Base-by-base conservation (phyloP, 164 flowering plant genomes). In the Aristolochia fimbriata region DNA sequence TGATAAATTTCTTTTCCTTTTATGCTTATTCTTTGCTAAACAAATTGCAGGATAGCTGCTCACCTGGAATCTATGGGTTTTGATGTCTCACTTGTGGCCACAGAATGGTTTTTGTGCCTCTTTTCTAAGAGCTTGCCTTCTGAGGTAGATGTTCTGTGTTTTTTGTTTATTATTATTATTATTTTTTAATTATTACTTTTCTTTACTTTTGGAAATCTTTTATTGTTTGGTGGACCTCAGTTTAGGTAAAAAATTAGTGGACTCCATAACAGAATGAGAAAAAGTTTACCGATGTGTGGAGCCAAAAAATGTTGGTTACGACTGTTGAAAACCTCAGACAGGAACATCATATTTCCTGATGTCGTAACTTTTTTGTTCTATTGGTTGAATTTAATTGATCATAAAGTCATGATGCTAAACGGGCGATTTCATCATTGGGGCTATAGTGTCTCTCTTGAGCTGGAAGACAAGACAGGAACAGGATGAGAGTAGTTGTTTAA, bases 41-140 rank as follows among this genome's bases (percentile, higher is more conserved):
- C 46, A 55, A 53, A 41, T 57, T 81, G 72, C 91, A 90, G 99
- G 75, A 76, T 90, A 47, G 83, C 91, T 50, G 63, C 83, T 60
- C 97, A 90, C 75, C 75, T 93, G 79, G 96, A 86, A 66, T 79
- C 75, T 59, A 37, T 93, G 74, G 92, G 81, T 52, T 90, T 93
- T 71, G 96, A 93, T 68, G 96, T 83, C 51, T 90, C 99, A 62
- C 97, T 93, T 68, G 95, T 93, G 53, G 78, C 94, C 66, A 88
- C 97, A 27, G 96, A 90, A 72, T 93, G 99, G 99, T 93, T 93
- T 62, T 69, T 93, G 25, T 93, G 98, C 72, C 92, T 93, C 63
- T 93, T 86, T 70, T 83, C 97, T 2, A 93, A 93, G 71, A 93
- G 97, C 73, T 79, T 90, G 80, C 99, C 99, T 41, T 90, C 97